Evolutionary conservation across 2,329 filamentous ascomycete species (phyloP), one percentile per base, ranked within the genome.

Genomic region (Zymoseptoria pseudotritici): DNA sequence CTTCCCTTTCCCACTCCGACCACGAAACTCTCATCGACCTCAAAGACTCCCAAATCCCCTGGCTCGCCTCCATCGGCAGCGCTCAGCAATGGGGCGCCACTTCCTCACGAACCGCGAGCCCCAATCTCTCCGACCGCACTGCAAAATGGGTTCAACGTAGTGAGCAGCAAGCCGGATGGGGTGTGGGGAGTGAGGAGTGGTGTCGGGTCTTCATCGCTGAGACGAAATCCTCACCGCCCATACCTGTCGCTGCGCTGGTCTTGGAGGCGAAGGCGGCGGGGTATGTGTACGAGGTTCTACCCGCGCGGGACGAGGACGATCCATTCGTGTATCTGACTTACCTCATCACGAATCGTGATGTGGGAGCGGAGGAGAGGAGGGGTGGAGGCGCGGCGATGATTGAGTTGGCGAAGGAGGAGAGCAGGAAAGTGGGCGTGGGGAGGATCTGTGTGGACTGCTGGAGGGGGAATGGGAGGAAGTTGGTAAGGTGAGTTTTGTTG

Each of bases 241-340:
- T 62, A 10, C 61, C 63, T 9, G 59, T 63, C 9, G 63, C 60
- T 4, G 61, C 42, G 2, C 26, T 66, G n/a, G 56, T 63, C 2
- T 51, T 66, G 31, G 56, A 63, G 20, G 36, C 54, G 2, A 61
- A 55, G 21, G 53, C 59, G 8, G 52, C 60, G 9, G 55, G 53
- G 9, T 66, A 66, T 21, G 50, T 70, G 68, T 2, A 78, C 77
- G 60, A 85, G 82, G 61, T 88, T 83, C 72, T 89, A 87, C 51
- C 51, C 11, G 10, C 51, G 17, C 53, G 71, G 50, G 61, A 63
- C 29, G 52, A 59, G 8, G 20, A 54, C 1, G 58, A 63, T 11
- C 60, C 61, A 20, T 65, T 63, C 31, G 55, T 63, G 2, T 65
- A 64, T 36, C 17, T 66, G 17, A 22, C 54, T 3, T 66, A 60